Percentiles rank a stretch among this genome's conserved stretches.
These are phyloP conservation scores for Pseudevernia furfuracea DNA, from an alignment of 495 filamentous ascomycete genomes.

Conservation along the genomic window DNA sequence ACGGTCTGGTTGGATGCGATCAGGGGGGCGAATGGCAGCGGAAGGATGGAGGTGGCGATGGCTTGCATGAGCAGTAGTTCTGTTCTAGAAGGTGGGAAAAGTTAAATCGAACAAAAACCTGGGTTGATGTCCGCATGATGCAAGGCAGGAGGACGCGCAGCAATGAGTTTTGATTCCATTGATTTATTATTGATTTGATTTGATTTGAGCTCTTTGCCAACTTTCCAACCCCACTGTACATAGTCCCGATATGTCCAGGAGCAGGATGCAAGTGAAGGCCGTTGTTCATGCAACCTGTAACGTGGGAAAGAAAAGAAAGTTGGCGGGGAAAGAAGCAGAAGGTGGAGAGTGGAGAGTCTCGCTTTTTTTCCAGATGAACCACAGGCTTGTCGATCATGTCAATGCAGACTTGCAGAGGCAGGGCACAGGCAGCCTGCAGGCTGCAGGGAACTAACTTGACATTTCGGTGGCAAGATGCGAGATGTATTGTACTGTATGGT, in stretches of 20 bases:
- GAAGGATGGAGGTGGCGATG: not conserved
- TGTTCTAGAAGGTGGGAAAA: slow-evolving; percentile 11
- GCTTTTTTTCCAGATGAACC: not conserved
- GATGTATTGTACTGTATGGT: not conserved
- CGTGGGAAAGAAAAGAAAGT: no score
- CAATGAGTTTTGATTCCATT: not conserved
- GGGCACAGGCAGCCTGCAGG: no score
- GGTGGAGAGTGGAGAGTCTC: not conserved
- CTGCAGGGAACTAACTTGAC: no score
- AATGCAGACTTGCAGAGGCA: not conserved
- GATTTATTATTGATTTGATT: no score
- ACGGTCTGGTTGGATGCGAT: not conserved
- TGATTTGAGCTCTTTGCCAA: slow-evolving; percentile 3
- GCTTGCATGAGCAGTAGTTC: slow-evolving; percentile 7
- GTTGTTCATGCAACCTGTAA: slow-evolving; percentile 2
- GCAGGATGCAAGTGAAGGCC: not conserved
- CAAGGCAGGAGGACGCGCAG: not conserved
- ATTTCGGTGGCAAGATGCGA: not conserved
- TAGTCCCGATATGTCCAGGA: not conserved
- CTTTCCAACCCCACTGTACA: not conserved
- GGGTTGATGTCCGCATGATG: not conserved
- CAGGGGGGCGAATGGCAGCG: slow-evolving; percentile 13
- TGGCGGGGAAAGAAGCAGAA: not conserved
- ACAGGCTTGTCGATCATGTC: not conserved
- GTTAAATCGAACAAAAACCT: not conserved